phyloP scores from a whole-genome alignment of 2,329 filamentous ascomycete genomes.

The Clonostachys rhizophaga region DNA sequence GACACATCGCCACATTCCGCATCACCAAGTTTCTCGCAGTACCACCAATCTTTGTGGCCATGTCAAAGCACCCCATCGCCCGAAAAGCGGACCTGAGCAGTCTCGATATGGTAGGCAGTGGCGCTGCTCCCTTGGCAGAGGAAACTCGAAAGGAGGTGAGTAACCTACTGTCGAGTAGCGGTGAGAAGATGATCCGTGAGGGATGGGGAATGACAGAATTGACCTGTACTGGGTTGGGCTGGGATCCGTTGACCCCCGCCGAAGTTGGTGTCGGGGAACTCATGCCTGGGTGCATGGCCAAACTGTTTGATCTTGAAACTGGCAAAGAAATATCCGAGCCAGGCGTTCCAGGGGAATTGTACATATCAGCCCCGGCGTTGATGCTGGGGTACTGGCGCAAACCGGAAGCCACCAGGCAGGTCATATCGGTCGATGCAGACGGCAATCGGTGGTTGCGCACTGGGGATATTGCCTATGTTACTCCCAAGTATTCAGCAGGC shows the following conservation, averaged over 20 bases:
- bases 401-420: slow-evolving; percentile 59
- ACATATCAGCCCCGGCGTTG: slow-evolving; percentile 66
- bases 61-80: slow-evolving; percentile 67
- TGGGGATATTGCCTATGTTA: slow-evolving; percentile 67
- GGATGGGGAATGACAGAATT: slow-evolving; percentile 88
- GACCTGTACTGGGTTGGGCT: slow-evolving; percentile 66
- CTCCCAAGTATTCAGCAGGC: slow-evolving; percentile 44
- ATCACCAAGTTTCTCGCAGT: slow-evolving; percentile 66
- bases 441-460: slow-evolving; percentile 66
- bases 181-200: slow-evolving; percentile 50
- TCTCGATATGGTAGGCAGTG: slow-evolving; percentile 53
- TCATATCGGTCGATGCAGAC: slow-evolving; percentile 37
- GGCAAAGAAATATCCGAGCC: slow-evolving; percentile 36
- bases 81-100: slow-evolving; percentile 65
- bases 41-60: slow-evolving; percentile 68
- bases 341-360: slow-evolving; percentile 59
- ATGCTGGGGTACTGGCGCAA: slow-evolving; percentile 77
- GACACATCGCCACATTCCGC: slow-evolving; percentile 60
- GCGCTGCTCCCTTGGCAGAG: slow-evolving; percentile 64
- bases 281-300: slow-evolving; percentile 2
- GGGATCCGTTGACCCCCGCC: slow-evolving; percentile 68
- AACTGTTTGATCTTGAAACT: slow-evolving; percentile 32
- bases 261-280: slow-evolving; percentile 1
- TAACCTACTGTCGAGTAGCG: slow-evolving; percentile 33
- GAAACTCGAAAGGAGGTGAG: slow-evolving; percentile 40